phyloP scores from a whole-genome alignment of 345 rosid genomes.

The Populus tremula region DNA sequence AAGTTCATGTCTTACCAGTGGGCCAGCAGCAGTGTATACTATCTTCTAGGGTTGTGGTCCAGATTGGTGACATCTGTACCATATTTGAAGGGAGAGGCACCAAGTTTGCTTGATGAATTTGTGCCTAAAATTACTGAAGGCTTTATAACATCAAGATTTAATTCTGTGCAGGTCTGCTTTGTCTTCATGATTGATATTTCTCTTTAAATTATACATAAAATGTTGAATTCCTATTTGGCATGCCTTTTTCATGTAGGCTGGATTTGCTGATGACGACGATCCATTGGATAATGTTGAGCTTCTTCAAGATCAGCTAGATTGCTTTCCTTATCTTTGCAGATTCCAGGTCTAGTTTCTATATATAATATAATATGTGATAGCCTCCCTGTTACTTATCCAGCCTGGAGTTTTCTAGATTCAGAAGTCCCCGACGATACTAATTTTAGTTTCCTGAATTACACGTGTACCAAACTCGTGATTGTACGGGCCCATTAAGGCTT shows the following conservation, averaged over 20 bases:
- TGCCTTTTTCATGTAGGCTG: conserved; percentile 49
- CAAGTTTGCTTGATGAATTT: conserved; percentile 94
- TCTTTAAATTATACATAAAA: not conserved
- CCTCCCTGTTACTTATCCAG: conserved; percentile 6
- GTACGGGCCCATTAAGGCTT: not conserved
- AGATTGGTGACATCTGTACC: conserved; percentile 94
- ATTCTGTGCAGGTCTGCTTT: conserved; percentile 78
- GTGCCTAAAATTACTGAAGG: conserved; percentile 98
- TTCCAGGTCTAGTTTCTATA: conserved; percentile 66
- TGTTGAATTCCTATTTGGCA: conserved; percentile 6
- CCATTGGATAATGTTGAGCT: conserved; percentile 96
- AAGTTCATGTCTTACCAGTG: conserved; percentile 53
- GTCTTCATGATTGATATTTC: not conserved
- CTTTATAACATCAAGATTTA: conserved; percentile 88
- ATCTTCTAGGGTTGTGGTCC: conserved; percentile 95
- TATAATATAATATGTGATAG: not conserved
- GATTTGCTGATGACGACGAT: conserved; percentile 77
- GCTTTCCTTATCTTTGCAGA: conserved; percentile 96
- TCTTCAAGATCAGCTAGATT: conserved; percentile 97
- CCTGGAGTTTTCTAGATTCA: conserved; percentile 4
- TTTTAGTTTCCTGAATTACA: conserved; percentile 2
- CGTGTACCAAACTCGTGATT: not conserved
- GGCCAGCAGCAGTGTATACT: conserved; percentile 99
- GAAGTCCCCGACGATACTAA: not conserved
- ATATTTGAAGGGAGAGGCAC: conserved; percentile 92